Evolutionary conservation across 148 eudicot species (phyloP), one percentile per base, ranked within the genome.

Genomic region (Rhododendron vialii): DNA sequence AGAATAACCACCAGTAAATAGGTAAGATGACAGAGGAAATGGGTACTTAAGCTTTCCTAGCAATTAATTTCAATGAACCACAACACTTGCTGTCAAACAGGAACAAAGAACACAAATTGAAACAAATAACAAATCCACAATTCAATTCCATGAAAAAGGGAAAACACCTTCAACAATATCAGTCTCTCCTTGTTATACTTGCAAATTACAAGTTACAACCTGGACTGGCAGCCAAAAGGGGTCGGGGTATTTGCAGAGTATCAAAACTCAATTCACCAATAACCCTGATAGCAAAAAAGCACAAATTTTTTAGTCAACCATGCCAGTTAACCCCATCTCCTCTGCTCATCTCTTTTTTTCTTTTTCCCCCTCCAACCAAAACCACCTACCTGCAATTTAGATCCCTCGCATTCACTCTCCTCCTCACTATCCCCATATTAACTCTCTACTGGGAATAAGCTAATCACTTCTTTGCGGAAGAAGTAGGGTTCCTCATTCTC

Each of bases 1-100:
- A 63, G 55, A 65, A 50, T 48, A 79, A 86, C 35, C 61, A 55
- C 61, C 74, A 48, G 43, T 14, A 81, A 57, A 86, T 12, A 38
- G 43, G 5, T 69, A 12, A 82, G 53, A 63, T 30, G 24, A 41
- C 77, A 10, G 61, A 71, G 55, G 20, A 74, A 26, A 73, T 7
- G 18, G 48, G 79, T 33, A 51, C 20, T 1, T 30, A 13, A 8
- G 13, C 59, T 59, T 53, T 35, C 1, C 61, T 35, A 69, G 10
- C 38, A 83, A 12, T 24, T 43, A 63, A 41, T 71, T 47, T n/a
- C 26, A 8, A 83, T 20, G 53, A 83, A 57, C n/a, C 15, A 11
- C 24, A 28, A 61, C 13, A 26, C 24, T 24, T 57, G 3, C 38
- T 3, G 22, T 50, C 55, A 28, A 80, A 80, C 38, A 48, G 51